phyloP scores from a whole-genome alignment of 225 moss, liverwort and hornwort genomes.

The Sphagnum tenellum region DNA sequence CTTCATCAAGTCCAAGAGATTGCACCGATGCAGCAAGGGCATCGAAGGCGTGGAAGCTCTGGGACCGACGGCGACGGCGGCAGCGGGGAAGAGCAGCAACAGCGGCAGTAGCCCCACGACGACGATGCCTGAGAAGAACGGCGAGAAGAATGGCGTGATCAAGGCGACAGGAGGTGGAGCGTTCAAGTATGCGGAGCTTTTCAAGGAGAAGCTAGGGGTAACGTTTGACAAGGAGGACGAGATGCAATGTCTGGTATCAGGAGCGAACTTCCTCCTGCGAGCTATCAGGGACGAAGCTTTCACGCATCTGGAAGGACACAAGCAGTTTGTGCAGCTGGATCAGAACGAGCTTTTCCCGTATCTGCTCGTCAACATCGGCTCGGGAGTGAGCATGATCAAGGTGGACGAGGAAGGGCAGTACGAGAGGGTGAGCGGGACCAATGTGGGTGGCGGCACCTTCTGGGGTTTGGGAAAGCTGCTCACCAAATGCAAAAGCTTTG shows the following conservation, averaged over 20 bases:
- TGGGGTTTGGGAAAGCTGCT: constrained; percentile 95
- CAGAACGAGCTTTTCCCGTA: constrained; percentile 76
- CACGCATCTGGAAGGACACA: constrained; percentile 84
- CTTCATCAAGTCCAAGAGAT: constrained; percentile 77
- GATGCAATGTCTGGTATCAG: constrained; percentile 90
- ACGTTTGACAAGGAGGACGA: constrained; percentile 98
- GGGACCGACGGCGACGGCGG: not conserved
- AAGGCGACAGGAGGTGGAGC: constrained; percentile 99
- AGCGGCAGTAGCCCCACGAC: not conserved
- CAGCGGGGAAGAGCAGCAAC: not conserved
- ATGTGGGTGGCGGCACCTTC: constrained; percentile 95
- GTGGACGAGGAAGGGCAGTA: constrained; percentile 83
- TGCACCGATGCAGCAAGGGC: constrained; percentile 32
- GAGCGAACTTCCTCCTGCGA: constrained; percentile 78
- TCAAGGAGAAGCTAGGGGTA: constrained; percentile 88
- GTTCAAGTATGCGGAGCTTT: constrained; percentile 75
- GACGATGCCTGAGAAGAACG: not conserved
- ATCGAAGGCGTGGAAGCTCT: too few species aligned
- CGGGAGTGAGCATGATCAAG: constrained; percentile 98
- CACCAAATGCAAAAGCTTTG: constrained; percentile 93
- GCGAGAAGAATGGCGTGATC: constrained; percentile 28
- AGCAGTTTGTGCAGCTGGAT: constrained; percentile 83
- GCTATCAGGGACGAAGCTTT: constrained; percentile 94
- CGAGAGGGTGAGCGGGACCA: constrained; percentile 90
- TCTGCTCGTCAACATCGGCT: constrained; percentile 94